phyloP scores from a whole-genome alignment of 2,329 filamentous ascomycete genomes.

The Pestalotiopsis sp. region DNA sequence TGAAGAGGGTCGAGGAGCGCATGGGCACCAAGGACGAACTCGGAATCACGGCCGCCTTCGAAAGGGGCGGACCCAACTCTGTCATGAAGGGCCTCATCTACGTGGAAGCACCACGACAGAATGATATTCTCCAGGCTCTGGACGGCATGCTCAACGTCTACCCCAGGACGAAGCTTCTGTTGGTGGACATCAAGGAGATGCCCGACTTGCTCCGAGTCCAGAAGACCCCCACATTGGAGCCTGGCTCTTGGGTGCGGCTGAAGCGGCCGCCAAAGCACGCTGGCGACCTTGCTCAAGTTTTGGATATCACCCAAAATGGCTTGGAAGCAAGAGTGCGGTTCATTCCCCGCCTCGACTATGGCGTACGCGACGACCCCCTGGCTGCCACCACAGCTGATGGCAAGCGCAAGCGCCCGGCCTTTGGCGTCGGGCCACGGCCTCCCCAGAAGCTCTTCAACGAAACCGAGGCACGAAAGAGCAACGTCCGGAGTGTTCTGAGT shows the following conservation, averaged over 20 bases:
- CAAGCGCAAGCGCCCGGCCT: conserved; percentile 75
- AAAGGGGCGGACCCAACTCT: conserved; percentile 76
- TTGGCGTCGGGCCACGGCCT: conserved; percentile 66
- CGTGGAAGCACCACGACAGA: conserved; percentile 85
- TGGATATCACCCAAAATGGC: conserved; percentile 91
- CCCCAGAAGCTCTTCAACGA: conserved; percentile 93
- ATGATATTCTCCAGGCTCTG: conserved; percentile 80
- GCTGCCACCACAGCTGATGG: conserved; percentile 52
- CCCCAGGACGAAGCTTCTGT: conserved; percentile 79
- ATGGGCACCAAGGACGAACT: conserved; percentile 77
- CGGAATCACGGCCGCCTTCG: conserved; percentile 87
- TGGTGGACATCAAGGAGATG: conserved; percentile 97
- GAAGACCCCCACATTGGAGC: conserved; percentile 82
- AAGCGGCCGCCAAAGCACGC: conserved; percentile 79
- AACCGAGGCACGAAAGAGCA: conserved; percentile 85
- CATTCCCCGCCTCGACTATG: conserved; percentile 91
- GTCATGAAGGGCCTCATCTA: conserved; percentile 95
- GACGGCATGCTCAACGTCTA: conserved; percentile 90
- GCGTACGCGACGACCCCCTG: conserved; percentile 74
- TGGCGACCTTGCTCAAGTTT: conserved; percentile 87
- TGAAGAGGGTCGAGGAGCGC: conserved; percentile 85
- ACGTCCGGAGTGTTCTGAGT: conserved; percentile 63
- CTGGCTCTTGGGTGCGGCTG: conserved; percentile 90
- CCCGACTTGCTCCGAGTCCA: conserved; percentile 90
- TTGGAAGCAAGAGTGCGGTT: conserved; percentile 84